phyloP scores from a whole-genome alignment of 768 basidiomycete genomes.

The Scleroderma citrinum region DNA sequence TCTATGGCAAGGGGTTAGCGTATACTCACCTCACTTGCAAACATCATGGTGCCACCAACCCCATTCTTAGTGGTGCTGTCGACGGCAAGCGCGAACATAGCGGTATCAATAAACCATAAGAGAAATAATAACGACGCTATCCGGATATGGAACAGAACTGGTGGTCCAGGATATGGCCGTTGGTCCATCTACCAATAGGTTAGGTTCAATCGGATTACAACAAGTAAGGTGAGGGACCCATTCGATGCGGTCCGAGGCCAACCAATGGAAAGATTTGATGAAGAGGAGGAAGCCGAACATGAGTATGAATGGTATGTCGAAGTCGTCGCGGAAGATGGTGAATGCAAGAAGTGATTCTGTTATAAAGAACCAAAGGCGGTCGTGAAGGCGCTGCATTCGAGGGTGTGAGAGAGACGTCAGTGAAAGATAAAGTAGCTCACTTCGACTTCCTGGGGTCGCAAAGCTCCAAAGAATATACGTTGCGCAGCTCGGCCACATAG shows the following conservation, averaged over 20 bases:
- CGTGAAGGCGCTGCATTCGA: constrained; percentile 74
- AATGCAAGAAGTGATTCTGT: constrained; percentile 95
- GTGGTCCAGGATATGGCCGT: constrained; percentile 79
- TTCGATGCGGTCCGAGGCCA: constrained; percentile 92
- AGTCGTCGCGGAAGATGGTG: constrained; percentile 95
- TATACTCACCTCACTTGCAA: constrained; percentile 79
- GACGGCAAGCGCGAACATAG: constrained; percentile 75
- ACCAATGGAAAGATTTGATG: constrained; percentile 97
- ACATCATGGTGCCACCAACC: constrained; percentile 88
- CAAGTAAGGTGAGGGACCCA: constrained; percentile 54
- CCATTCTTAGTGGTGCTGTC: constrained; percentile 76
- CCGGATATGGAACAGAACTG: constrained; percentile 78
- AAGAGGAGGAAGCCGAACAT: constrained; percentile 96
- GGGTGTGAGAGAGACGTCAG: background rate
- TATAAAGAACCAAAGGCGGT: constrained; percentile 95
- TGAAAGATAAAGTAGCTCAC: constrained; percentile 36
- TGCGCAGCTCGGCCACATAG: constrained; percentile 74
- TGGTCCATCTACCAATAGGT: constrained; percentile 87
- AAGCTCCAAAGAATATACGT: constrained; percentile 83
- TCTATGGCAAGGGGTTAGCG: background rate
- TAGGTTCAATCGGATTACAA: constrained; percentile 1
- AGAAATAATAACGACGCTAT: constrained; percentile 68
- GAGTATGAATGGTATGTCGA: constrained; percentile 85
- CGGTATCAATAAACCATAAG: constrained; percentile 68
- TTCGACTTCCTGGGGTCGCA: constrained; percentile 88